Evolutionary conservation across 495 filamentous ascomycete genomes (phyloP), one percentile per base, ranked within the genome.

Genomic region (Daldinia loculata): DNA sequence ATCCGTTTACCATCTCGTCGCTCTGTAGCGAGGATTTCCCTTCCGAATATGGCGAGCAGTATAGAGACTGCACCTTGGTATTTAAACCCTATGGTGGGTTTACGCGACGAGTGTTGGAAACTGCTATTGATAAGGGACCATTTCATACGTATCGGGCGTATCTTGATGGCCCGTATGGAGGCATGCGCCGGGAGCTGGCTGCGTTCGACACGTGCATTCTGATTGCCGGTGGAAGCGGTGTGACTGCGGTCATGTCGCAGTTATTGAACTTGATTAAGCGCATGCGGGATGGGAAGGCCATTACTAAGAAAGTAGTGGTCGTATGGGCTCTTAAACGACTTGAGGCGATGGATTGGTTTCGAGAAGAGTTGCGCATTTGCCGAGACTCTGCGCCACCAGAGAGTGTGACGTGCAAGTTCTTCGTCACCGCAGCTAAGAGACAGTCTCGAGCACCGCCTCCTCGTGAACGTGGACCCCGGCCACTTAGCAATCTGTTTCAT

Each of bases 321-420:
- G 87, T 98, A 12, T 98, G 95, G 95, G 89, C 94, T 19, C 82
- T 98, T 52, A 95, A 94, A 77, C 88, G 90, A 58, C 87, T 92
- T 38, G 95, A 97, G 80, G 93, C 92, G 7, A 94, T 98, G 87
- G 93, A 97, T 77, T 98, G 95, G 95, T 98, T 98, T 85, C 92
- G 92, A 76, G 95, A 98, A 81, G 95, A 97, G 77, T 84, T 98
- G 48, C 85, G 93, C 53, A 93, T 97, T 72, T 95, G 94, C 81
- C 85, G 93, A 67, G 91, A 97, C 76, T 89, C 87, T 70, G 92
- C 95, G 58, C 92, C 93, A 27, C 87, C 92, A 51, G 91, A 94
- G 79, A 88, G 89, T 27, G 91, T 98, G 7, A 90, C 91, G 29
- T 97, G 93, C 82, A 93, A 97, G 78, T 97, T 98, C 83, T 98